These are phyloP conservation scores for Begonia loranthoides DNA, from an alignment of 306 rosid species.

Conservation along the genomic window DNA sequence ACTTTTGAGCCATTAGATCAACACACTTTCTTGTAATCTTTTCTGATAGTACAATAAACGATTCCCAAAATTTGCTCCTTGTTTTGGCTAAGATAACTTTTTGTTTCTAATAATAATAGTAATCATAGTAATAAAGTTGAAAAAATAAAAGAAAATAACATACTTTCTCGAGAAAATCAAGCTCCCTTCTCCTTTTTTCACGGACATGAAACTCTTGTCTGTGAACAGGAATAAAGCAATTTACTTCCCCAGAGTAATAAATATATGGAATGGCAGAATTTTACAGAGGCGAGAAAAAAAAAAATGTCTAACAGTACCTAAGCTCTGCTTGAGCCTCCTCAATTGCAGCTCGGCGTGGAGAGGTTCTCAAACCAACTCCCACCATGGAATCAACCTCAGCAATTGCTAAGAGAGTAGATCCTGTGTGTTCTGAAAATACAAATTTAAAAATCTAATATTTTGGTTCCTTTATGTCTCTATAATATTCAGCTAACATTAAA, in stretches of 20 bases:
- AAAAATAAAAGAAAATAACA: constrained; percentile 10
- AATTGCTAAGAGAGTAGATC: too few species aligned
- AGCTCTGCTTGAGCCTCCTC: constrained; percentile 93
- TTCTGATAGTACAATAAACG: too few species aligned
- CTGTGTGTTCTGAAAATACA: too few species aligned
- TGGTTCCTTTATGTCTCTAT: too few species aligned
- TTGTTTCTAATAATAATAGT: too few species aligned
- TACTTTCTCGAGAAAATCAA: constrained; percentile 97
- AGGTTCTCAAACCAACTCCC: constrained; percentile 3
- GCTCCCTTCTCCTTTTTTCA: constrained; percentile 88
- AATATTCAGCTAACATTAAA: too few species aligned
- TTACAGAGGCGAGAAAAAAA: constrained; percentile 5
- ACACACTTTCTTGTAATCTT: too few species aligned
- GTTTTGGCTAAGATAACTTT: too few species aligned
- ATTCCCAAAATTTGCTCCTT: too few species aligned
- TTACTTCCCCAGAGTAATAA: constrained; percentile 6
- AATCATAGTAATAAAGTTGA: constrained; percentile 1
- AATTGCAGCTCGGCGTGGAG: constrained; percentile 80
- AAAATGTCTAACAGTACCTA: constrained; percentile 38
- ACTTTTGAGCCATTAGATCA: too few species aligned
- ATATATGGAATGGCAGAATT: constrained; percentile 5
- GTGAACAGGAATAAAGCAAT: constrained; percentile 36
- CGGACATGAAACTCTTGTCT: constrained; percentile 85
- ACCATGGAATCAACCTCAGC: too few species aligned
- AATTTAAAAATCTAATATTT: too few species aligned